Conservation (phyloP, 2,329 filamentous ascomycete genomes). For the Sporothrix globosa region DNA sequence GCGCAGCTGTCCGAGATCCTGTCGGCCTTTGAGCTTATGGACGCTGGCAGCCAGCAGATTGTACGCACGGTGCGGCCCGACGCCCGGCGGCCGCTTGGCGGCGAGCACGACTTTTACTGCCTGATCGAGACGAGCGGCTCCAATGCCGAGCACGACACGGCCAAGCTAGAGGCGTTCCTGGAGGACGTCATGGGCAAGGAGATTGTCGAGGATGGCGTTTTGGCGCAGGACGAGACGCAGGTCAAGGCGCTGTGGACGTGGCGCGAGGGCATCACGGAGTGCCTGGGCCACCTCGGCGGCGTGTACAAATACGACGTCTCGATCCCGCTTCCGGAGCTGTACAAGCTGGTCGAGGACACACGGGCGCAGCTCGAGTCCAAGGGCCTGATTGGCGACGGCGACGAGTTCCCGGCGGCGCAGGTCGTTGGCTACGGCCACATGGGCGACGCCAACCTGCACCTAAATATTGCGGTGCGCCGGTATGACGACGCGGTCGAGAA, state of each 20-base stretch:
- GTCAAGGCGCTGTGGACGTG: slow-evolving; percentile 83
- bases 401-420: slow-evolving; percentile 76
- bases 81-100: slow-evolving; percentile 79
- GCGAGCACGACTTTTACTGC: slow-evolving; percentile 90
- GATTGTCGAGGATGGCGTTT: slow-evolving; percentile 84
- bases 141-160: slow-evolving; percentile 88
- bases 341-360: slow-evolving; percentile 85
- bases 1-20: slow-evolving; percentile 89
- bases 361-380: slow-evolving; percentile 70
- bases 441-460: slow-evolving; percentile 93
- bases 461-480: slow-evolving; percentile 81
- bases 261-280: slow-evolving; percentile 91
- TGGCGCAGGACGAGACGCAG: slow-evolving; percentile 94
- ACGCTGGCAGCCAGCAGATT: slow-evolving; percentile 76
- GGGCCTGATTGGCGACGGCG: slow-evolving; percentile 75
- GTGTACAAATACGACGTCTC: slow-evolving; percentile 99
- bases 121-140: slow-evolving; percentile 95
- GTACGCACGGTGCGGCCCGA: slow-evolving; percentile 72
- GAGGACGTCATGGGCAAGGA: slow-evolving; percentile 86
- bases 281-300: slow-evolving; percentile 84
- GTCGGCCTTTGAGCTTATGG: slow-evolving; percentile 98
- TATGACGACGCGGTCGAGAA: slow-evolving; percentile 89
- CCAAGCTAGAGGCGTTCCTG: slow-evolving; percentile 86
- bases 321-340: slow-evolving; percentile 85
- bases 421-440: slow-evolving; percentile 98